Percentiles rank a stretch among this genome's conserved stretches.
These are phyloP conservation scores for Termitomyces heimii DNA, from an alignment of 768 basidiomycete species.

Conservation along the genomic window DNA sequence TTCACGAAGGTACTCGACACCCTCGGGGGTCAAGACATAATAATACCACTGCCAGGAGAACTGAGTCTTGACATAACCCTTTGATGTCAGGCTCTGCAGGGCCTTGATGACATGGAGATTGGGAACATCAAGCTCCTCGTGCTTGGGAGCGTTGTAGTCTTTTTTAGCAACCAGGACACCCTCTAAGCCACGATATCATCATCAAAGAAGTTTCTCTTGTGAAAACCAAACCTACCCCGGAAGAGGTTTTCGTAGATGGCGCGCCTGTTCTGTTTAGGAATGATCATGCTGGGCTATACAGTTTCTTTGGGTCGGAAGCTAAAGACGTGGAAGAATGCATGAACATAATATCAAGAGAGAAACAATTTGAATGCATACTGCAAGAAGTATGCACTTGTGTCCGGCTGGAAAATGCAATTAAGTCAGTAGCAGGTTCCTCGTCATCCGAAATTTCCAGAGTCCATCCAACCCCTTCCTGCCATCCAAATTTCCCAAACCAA, in stretches of 20 bases:
- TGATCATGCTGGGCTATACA: conserved; percentile 74
- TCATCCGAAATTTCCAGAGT: conserved; percentile 28
- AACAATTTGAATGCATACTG: conserved; percentile 25
- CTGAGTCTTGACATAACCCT: conserved; percentile 94
- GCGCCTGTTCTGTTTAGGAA: conserved; percentile 92
- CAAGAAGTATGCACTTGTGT: conserved; percentile 34
- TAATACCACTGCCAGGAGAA: conserved; percentile 99
- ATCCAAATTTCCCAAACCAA: conserved; percentile 20
- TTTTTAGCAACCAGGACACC: conserved; percentile 99
- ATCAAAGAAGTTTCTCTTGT: background rate
- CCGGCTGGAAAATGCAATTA: conserved; percentile 24
- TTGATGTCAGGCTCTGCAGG: conserved; percentile 62
- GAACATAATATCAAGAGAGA: background rate
- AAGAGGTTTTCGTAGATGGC: conserved; percentile 99
- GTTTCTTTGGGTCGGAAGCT: conserved; percentile 30
- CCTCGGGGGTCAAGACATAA: conserved; percentile 95
- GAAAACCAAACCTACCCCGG: conserved; percentile 65
- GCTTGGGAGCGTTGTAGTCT: conserved; percentile 96
- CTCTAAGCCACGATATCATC: conserved; percentile 37
- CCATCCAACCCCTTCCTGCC: conserved; percentile 33
- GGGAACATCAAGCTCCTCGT: conserved; percentile 79
- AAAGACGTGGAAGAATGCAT: background rate
- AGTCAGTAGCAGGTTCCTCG: conserved; percentile 20
- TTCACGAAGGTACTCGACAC: conserved; percentile 95
- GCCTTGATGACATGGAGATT: conserved; percentile 71